Evolutionary conservation across 169 alveolate genomes (phyloP), one percentile per base, ranked within the genome.

Genomic region (Plasmodium coatneyi): DNA sequence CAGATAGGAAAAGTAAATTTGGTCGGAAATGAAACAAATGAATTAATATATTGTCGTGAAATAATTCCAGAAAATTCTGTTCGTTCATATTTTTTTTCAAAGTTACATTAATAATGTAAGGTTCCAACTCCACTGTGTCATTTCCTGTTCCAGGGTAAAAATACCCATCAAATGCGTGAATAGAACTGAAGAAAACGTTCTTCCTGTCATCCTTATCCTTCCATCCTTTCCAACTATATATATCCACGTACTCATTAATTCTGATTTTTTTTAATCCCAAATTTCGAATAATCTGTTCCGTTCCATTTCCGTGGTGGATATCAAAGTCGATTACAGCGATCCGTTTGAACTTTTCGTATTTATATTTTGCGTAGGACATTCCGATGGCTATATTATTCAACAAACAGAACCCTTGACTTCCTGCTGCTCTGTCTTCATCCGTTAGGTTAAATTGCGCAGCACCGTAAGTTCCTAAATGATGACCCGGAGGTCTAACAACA

Each of bases 301-400:
- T 99, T n/a, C 99, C 99, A 95, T 99, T 99, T 16, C 99, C 99
- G 95, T 99, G 99, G 95, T 99, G 99, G 9, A 99, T 99, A 81
- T 99, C 99, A 96, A 99, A 99, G 93, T 99, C 99, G 54, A 99
- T 96, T 70, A 99, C 98, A 1, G 99, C 99, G 2, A 99, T 98
- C 91, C 98, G 97, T 72, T 98, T 96, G 10, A 98, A 97, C 71
- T 97, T 87, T 10, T 95, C 97, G 89, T 98, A 98, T 83, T 83
- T 92, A 84, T 98, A 96, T 84, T 97, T 98, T 52, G 99, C 99
- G 82, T 99, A 99, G 5, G 99, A 99, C 0, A 99, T 99, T 0
- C 99, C 99, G 36, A 99, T 98, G 30, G 99, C 99, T 12, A 99
- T 98, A 93, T 99, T 99, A 95, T 99, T 99, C 28, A 99, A 89